Base-by-base conservation (phyloP, 2,329 filamentous ascomycete species). In the Penicillium sp. region DNA sequence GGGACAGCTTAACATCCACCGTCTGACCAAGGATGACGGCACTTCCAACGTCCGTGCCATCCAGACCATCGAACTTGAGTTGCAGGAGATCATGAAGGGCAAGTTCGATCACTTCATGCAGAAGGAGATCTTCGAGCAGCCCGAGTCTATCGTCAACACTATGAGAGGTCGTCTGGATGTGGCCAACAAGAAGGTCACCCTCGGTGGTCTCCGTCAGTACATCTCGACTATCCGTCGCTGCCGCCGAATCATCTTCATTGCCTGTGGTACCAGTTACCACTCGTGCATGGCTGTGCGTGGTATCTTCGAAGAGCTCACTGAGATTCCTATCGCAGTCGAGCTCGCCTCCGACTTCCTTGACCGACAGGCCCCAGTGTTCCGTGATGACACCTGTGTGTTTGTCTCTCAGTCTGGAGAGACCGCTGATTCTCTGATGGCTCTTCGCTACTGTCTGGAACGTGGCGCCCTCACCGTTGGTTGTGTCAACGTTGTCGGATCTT, bases 51-150 rank as follows among this genome's bases (percentile, higher is more conserved):
- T 97, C 69, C 93, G 94, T 76, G 91, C 90, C 70, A 99, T 99
- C 77, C 94, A 99, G 85, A 99, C 94, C 56, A 86, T 99, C 56
- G 94, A 99, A 84, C 90, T 99, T 50, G 92, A 99, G 84, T 89
- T 99, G 65, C 94, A 99, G 83, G 93, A 99, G 83, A 99, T 99
- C 80, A 99, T 99, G 94, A 99, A 99, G 89, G 94, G 94, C 79
- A 95, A 94, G 77, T 99, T 97, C 80, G 94, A 99, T 78, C 94
- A 99, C 82, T 99, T 97, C 84, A 99, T 99, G 94, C 94, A 99
- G 78, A 99, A 99, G 87, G 94, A 99, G 79, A 99, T 99, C 73
- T 99, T 99, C 78, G 94, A 99, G 84, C 94, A 99, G 83, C 94
- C 94, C 73, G 94, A 99, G 81, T 99, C 94, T 15, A 91, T 99